phyloP scores from a whole-genome alignment of 1,284 basidiomycete genomes.

The Laetiporus sulphureus region DNA sequence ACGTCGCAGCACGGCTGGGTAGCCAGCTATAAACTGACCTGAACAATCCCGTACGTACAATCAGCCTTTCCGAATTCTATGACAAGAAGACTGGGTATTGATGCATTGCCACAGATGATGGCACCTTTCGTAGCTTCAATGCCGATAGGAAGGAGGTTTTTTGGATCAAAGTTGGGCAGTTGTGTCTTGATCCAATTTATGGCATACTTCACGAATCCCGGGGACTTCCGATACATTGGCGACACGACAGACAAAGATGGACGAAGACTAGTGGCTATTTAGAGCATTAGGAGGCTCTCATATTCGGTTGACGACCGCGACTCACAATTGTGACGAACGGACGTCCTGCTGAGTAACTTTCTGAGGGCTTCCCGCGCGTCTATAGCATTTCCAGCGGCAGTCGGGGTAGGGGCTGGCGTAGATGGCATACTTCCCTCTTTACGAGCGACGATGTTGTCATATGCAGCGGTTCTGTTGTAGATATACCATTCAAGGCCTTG shows the following conservation, averaged over 20 bases:
- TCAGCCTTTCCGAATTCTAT: slow-evolving; percentile 67
- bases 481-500: slow-evolving; percentile 89
- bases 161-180: slow-evolving; percentile 65
- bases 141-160: slow-evolving; percentile 77
- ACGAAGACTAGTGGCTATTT: slow-evolving; percentile 17
- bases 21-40: slow-evolving; percentile 36
- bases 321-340: too few relatives aligned
- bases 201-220: slow-evolving; percentile 37
- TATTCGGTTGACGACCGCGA: too few relatives aligned
- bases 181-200: slow-evolving; percentile 49
- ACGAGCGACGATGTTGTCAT: slow-evolving; percentile 77
- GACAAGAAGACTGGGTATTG: slow-evolving; percentile 77
- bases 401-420: slow-evolving; percentile 18
- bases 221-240: slow-evolving; percentile 29
- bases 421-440: slow-evolving; percentile 39
- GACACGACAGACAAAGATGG: slow-evolving; percentile 22
- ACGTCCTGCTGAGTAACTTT: slow-evolving; percentile 26
- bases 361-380: slow-evolving; percentile 21
- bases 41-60: slow-evolving; percentile 75
- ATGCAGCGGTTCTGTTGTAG: slow-evolving; percentile 84
- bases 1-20: slow-evolving; percentile 1
- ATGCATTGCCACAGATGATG: slow-evolving; percentile 77
- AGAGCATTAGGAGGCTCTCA: neutral
- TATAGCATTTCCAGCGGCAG: slow-evolving; percentile 8
- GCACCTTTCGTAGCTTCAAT: slow-evolving; percentile 69